phyloP scores from a whole-genome alignment of 1,284 basidiomycete genomes.

The Cryptococcus floricola region DNA sequence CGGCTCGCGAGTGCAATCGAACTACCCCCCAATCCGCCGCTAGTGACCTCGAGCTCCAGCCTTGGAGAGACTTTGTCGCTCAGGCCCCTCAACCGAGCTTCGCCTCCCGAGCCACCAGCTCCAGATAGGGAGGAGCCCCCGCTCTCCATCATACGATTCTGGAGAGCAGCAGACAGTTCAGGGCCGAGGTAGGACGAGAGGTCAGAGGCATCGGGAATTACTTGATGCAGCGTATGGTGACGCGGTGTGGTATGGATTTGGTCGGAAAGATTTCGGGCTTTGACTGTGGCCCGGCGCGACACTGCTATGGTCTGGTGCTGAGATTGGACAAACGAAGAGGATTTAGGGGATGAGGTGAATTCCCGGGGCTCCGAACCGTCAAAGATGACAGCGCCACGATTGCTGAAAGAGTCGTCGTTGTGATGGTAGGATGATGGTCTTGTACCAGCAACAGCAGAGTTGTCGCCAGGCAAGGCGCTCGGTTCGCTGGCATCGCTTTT shows the following conservation, averaged over 20 bases:
- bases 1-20: slow-evolving; percentile 1
- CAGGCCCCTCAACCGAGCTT: not conserved
- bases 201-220: not conserved
- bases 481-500: slow-evolving; percentile 6
- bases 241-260: too few species aligned
- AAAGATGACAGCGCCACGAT: too few species aligned
- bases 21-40: not conserved
- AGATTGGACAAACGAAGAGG: not conserved
- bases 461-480: slow-evolving; percentile 1
- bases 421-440: not conserved
- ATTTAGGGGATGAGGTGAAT: too few species aligned
- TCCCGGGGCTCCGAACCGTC: too few species aligned
- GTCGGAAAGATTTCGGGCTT: too few species aligned
- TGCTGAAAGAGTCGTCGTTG: too few species aligned
- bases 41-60: not conserved
- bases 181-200: not conserved
- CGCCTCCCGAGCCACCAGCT: not conserved
- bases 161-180: not conserved
- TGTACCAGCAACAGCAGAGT: not conserved
- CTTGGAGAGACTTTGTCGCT: not conserved
- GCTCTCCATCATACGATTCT: not conserved
- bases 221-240: not conserved
- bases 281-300: not conserved
- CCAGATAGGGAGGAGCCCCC: too few species aligned
- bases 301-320: not conserved